A percentile compares a stretch with the other conserved stretches of the same genome.
Evolutionary conservation across 2,329 filamentous ascomycete genomes (phyloP).

Genomic region (Coniella lustricola): DNA sequence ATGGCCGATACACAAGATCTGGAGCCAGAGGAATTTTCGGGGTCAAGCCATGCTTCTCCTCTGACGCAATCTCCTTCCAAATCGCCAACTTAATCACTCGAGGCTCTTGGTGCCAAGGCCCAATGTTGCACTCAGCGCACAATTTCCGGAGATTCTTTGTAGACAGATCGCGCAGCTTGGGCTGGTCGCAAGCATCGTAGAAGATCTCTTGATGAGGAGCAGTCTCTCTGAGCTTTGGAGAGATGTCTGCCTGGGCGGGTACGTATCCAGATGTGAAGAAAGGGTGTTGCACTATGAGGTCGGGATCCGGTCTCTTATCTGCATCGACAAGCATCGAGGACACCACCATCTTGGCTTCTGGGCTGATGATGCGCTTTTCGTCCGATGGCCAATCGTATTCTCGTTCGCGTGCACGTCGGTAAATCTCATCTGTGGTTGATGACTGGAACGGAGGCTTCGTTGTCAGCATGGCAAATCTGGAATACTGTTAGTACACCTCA

Average conservation of each 20-base stretch:
- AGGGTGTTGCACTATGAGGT: slow-evolving; percentile 69
- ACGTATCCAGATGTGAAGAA: slow-evolving; percentile 76
- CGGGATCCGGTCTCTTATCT: slow-evolving; percentile 66
- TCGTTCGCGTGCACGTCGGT: slow-evolving; percentile 60
- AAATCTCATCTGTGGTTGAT: slow-evolving; percentile 78
- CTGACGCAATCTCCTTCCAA: slow-evolving; percentile 61
- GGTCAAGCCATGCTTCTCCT: slow-evolving; percentile 59
- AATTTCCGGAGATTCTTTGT: slow-evolving; percentile 48
- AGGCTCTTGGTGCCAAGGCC: slow-evolving; percentile 43
- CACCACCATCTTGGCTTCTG: slow-evolving; percentile 71
- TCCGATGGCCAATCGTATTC: slow-evolving; percentile 75
- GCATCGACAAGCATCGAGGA: slow-evolving; percentile 69
- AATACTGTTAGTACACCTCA: slow-evolving; percentile 19
- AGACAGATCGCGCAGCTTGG: slow-evolving; percentile 39
- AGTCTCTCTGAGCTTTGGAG: slow-evolving; percentile 47
- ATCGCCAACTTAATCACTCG: slow-evolving; percentile 37
- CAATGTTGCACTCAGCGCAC: slow-evolving; percentile 52
- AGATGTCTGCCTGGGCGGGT: slow-evolving; percentile 55
- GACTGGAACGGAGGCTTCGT: slow-evolving; percentile 97
- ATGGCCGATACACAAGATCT: slow-evolving; percentile 57
- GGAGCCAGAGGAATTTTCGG: slow-evolving; percentile 56
- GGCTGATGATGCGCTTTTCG: slow-evolving; percentile 63
- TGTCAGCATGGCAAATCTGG: slow-evolving; percentile 87
- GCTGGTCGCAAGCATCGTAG: slow-evolving; percentile 41
- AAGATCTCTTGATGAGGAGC: slow-evolving; percentile 53